phyloP scores from a whole-genome alignment of 305 asterid genomes.

The Lippia alba region DNA sequence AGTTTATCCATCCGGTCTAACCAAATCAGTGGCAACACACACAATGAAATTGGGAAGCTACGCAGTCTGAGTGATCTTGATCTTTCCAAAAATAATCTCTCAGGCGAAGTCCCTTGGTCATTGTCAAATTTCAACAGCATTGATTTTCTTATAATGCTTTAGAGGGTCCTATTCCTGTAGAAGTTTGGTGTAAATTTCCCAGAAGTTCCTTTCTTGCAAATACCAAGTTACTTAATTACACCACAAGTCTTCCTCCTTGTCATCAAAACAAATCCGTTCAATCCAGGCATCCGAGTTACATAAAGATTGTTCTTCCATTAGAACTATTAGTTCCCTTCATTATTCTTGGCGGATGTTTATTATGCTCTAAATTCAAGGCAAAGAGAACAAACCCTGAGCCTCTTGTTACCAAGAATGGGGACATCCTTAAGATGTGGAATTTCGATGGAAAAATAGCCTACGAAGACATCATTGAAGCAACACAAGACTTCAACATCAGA shows the following conservation, averaged over 20 bases:
- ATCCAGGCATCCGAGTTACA: background rate
- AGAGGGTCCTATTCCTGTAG: background rate
- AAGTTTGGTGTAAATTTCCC: too few relatives aligned
- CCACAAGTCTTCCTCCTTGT: background rate
- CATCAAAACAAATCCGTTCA: background rate
- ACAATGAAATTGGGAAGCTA: background rate
- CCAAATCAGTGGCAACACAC: background rate
- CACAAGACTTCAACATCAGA: conserved; percentile 28
- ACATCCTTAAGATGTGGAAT: background rate
- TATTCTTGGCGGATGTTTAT: background rate
- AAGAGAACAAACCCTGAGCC: background rate
- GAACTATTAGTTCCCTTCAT: background rate
- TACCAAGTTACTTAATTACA: background rate
- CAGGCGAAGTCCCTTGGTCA: background rate
- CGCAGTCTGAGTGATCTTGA: background rate
- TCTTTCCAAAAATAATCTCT: conserved; percentile 4
- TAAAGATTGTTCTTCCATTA: background rate
- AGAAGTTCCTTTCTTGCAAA: background rate
- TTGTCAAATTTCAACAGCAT: background rate
- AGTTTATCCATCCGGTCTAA: background rate
- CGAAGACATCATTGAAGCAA: conserved; percentile 25
- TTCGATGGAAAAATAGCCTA: conserved; percentile 26
- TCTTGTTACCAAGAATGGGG: background rate
- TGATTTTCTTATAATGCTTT: background rate
- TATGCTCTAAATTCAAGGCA: background rate